Conservation (phyloP, 768 basidiomycete genomes). For the Epithele typhae region DNA sequence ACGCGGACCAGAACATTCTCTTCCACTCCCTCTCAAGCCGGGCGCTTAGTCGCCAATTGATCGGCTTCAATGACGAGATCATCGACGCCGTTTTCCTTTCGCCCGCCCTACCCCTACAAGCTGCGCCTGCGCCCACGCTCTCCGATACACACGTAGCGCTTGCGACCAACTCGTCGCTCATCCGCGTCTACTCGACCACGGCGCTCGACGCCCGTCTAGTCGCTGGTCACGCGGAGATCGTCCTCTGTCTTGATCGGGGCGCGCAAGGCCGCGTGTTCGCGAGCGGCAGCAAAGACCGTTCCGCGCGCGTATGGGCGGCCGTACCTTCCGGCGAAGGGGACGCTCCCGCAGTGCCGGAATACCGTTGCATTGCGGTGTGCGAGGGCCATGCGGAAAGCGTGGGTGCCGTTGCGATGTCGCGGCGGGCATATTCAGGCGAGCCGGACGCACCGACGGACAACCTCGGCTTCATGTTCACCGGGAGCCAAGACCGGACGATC, state of each 20-base stretch:
- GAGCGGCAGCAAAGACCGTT: constrained; percentile 89
- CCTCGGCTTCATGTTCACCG: constrained; percentile 82
- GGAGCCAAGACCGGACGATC: constrained; percentile 94
- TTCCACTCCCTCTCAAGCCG: constrained; percentile 77
- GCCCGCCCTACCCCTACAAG: constrained; percentile 27
- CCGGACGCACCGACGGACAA: constrained; percentile 11
- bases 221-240: constrained; percentile 87
- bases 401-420: constrained; percentile 84
- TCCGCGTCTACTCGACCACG: constrained; percentile 79
- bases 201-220: constrained; percentile 82
- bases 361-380: constrained; percentile 79
- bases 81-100: constrained; percentile 81
- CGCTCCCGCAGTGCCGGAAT: constrained; percentile 31
- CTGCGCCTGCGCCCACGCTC: constrained; percentile 18
- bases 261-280: constrained; percentile 68
- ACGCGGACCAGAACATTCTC: constrained; percentile 96
- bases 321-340: not conserved
- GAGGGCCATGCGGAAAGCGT: constrained; percentile 95
- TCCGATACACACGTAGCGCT: constrained; percentile 78
- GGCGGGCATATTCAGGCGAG: constrained; percentile 33
- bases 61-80: constrained; percentile 98
- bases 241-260: constrained; percentile 76
- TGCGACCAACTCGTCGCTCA: constrained; percentile 96
- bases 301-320: constrained; percentile 79
- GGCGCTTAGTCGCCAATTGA: constrained; percentile 69